These are phyloP conservation scores for Babesia divergens DNA, from an alignment of 169 alveolate species.

Conservation along the genomic window DNA sequence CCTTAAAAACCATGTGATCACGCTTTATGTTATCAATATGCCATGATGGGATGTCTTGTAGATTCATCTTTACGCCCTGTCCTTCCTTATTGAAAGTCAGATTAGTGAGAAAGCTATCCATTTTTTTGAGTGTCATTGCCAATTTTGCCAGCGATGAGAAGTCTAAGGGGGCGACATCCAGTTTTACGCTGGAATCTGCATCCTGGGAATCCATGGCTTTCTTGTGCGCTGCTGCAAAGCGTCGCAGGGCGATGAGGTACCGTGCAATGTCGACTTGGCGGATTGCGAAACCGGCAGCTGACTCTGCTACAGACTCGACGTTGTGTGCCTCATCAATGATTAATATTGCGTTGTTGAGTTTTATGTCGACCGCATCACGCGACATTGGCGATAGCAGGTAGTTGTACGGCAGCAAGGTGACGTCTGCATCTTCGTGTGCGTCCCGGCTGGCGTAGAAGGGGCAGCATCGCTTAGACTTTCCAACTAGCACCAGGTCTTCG, in stretches of 20 bases:
- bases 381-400: slow-evolving; percentile 83
- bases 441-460: slow-evolving; percentile 88
- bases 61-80: background rate
- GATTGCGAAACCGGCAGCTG: slow-evolving; percentile 76
- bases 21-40: background rate
- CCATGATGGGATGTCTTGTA: slow-evolving; percentile 11
- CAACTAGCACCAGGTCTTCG: slow-evolving; percentile 81
- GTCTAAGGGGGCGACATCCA: slow-evolving; percentile 8
- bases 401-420: slow-evolving; percentile 89
- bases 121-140: slow-evolving; percentile 5
- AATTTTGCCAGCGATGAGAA: slow-evolving; percentile 6
- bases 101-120: slow-evolving; percentile 32
- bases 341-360: slow-evolving; percentile 78
- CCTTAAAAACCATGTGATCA: slow-evolving; percentile 35
- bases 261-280: slow-evolving; percentile 68
- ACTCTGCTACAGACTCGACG: slow-evolving; percentile 85
- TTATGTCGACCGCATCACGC: slow-evolving; percentile 77
- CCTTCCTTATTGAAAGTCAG: background rate
- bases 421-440: slow-evolving; percentile 80
- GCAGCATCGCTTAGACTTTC: slow-evolving; percentile 75
- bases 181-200: background rate
- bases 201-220: background rate
- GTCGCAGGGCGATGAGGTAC: slow-evolving; percentile 22
- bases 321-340: slow-evolving; percentile 95
- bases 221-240: slow-evolving; percentile 33